A percentile compares a stretch with the other conserved stretches of the same genome.
Conservation (phyloP, 441 rosid genomes). For the Pelargonium cotyledonis region DNA sequence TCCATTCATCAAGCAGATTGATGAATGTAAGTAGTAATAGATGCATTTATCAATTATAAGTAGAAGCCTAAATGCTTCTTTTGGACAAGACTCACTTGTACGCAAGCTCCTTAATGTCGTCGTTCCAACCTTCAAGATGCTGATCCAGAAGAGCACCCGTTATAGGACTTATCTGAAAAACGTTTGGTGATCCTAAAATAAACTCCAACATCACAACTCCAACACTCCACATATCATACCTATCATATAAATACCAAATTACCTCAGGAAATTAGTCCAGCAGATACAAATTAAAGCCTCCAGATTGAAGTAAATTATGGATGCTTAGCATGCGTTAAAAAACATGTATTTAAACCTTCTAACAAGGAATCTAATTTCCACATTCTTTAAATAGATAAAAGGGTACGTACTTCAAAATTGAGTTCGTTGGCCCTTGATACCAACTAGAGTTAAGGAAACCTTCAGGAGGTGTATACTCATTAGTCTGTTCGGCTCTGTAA, state of each 20-base stretch:
- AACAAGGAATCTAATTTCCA: conserved; percentile 9
- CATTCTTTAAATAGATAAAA: conserved; percentile 1
- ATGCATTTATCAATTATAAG: conserved; percentile 8
- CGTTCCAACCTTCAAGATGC: conserved; percentile 85
- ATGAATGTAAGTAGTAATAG: not conserved
- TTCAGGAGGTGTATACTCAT: conserved; percentile 89
- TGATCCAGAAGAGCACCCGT: conserved; percentile 80
- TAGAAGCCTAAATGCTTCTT: conserved; percentile 15
- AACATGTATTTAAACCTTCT: not conserved
- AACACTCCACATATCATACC: conserved; percentile 98
- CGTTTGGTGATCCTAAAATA: conserved; percentile 86
- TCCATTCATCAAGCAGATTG: conserved; percentile 1
- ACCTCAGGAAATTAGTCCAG: conserved; percentile 8
- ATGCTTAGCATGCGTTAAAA: not conserved
- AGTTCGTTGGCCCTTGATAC: conserved; percentile 59
- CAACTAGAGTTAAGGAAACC: conserved; percentile 77
- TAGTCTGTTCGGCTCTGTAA: conserved; percentile 86
- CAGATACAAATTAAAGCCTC: conserved; percentile 1
- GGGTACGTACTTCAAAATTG: conserved; percentile 51
- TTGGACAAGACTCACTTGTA: conserved; percentile 56
- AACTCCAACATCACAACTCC: conserved; percentile 92
- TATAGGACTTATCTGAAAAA: conserved; percentile 64
- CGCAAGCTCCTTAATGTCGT: conserved; percentile 79
- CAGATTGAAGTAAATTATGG: conserved; percentile 6
- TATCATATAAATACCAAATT: conserved; percentile 24